A percentile compares a stretch with the other conserved stretches of the same genome.
Conservation (phyloP, 805 yeast species). For the Candida sakaeoensis region DNA sequence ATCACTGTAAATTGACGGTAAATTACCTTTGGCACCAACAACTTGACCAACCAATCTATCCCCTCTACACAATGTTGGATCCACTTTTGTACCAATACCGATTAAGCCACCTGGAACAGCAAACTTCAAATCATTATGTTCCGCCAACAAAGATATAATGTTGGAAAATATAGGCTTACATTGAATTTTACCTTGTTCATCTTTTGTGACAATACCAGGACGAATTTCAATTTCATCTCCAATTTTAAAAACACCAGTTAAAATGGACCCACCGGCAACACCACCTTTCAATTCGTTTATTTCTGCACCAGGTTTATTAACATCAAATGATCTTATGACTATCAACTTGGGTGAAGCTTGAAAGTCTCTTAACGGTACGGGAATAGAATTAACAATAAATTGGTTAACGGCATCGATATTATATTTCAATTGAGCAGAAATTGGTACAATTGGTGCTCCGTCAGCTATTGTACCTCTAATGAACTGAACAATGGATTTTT, state of each 20-base stretch:
- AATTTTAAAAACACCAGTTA: constrained; percentile 92
- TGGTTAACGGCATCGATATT: constrained; percentile 98
- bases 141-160: constrained; percentile 93
- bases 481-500: constrained; percentile 85
- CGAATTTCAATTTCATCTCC: constrained; percentile 99
- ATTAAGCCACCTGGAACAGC: constrained; percentile 99
- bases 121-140: constrained; percentile 93
- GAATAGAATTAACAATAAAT: constrained; percentile 90
- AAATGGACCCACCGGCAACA: constrained; percentile 99
- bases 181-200: constrained; percentile 80
- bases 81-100: constrained; percentile 99
- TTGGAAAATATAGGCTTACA: constrained; percentile 95
- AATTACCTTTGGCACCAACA: constrained; percentile 93
- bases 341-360: constrained; percentile 89
- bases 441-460: constrained; percentile 98
- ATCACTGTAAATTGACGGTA: constrained; percentile 95
- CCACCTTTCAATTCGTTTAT: constrained; percentile 97
- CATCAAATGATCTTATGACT: constrained; percentile 97
- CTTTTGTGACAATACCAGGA: constrained; percentile 98
- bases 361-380: constrained; percentile 95
- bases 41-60: constrained; percentile 99
- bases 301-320: constrained; percentile 98
- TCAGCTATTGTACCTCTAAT: constrained; percentile 98
- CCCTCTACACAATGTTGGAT: constrained; percentile 98
- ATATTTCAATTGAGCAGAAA: constrained; percentile 97